Conservation (phyloP, 2,329 filamentous ascomycete genomes). For the Anisogramma anomala region DNA sequence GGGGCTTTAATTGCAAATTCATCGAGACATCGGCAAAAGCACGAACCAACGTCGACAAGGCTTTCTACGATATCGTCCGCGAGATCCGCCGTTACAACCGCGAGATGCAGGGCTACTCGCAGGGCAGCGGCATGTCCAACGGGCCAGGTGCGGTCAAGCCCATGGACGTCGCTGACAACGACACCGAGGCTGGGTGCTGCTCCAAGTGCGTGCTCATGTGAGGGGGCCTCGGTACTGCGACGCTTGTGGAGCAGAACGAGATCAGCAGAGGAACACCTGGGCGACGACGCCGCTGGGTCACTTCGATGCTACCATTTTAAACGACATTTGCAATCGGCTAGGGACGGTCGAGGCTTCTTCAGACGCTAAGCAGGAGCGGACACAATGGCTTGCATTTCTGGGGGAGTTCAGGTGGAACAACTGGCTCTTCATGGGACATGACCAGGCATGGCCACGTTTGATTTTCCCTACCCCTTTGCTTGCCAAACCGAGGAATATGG, state of each 20-base stretch:
- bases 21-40: slow-evolving; percentile 99
- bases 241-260: neutral
- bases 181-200: slow-evolving; percentile 67
- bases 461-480: slow-evolving; percentile 10
- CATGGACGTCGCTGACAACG: slow-evolving; percentile 66
- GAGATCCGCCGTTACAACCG: slow-evolving; percentile 98
- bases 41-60: slow-evolving; percentile 94
- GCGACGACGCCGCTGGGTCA: slow-evolving; percentile 3
- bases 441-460: slow-evolving; percentile 14
- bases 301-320: slow-evolving; percentile 12
- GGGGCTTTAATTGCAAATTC: slow-evolving; percentile 90
- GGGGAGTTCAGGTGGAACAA: slow-evolving; percentile 13
- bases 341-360: slow-evolving; percentile 9
- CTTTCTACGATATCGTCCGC: slow-evolving; percentile 96
- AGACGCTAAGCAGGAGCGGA: slow-evolving; percentile 13
- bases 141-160: slow-evolving; percentile 53
- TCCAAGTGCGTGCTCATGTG: slow-evolving; percentile 82
- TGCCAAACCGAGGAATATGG: slow-evolving; percentile 13
- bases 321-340: slow-evolving; percentile 15
- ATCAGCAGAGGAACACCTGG: neutral
- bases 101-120: slow-evolving; percentile 83
- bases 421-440: slow-evolving; percentile 13
- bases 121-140: slow-evolving; percentile 53
- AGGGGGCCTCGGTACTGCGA: slow-evolving; percentile 19
- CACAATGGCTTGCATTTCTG: slow-evolving; percentile 14